A percentile compares a stretch with the other conserved stretches of the same genome.
Evolutionary conservation across 2,329 filamentous ascomycete genomes (phyloP).

Genomic region (Pseudocercospora vitis): DNA sequence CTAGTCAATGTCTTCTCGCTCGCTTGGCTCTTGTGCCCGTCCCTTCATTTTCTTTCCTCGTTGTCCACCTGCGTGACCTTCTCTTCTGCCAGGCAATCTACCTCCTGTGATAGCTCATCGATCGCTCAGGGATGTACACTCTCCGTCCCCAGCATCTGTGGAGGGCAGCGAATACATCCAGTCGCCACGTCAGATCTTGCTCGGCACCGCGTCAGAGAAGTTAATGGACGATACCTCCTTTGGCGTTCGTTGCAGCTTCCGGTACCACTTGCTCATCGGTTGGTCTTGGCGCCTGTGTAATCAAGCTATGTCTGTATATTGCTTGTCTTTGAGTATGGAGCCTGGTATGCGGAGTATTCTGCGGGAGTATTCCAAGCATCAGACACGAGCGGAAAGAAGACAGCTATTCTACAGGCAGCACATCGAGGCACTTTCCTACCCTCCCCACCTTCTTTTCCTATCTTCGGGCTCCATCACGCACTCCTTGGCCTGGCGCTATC

Average conservation of each 20-base stretch:
- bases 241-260: constrained; percentile 47
- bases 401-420: background rate
- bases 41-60: no score
- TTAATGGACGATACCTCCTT: constrained; percentile 43
- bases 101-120: no score
- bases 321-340: background rate
- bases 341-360: background rate
- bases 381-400: no score
- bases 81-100: no score
- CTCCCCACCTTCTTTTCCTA: background rate
- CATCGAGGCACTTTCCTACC: background rate
- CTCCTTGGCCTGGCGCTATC: background rate
- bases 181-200: background rate
- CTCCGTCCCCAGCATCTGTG: background rate
- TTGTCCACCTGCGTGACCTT: no score
- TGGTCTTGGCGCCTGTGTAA: background rate
- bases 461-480: background rate
- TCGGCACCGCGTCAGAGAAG: background rate
- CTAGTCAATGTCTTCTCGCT: background rate
- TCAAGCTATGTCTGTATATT: background rate
- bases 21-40: background rate
- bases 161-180: background rate
- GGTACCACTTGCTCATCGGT: constrained; percentile 42
- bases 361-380: no score
- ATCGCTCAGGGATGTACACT: no score